Conservation (phyloP, 306 rosid species). For the Geum urbanum region DNA sequence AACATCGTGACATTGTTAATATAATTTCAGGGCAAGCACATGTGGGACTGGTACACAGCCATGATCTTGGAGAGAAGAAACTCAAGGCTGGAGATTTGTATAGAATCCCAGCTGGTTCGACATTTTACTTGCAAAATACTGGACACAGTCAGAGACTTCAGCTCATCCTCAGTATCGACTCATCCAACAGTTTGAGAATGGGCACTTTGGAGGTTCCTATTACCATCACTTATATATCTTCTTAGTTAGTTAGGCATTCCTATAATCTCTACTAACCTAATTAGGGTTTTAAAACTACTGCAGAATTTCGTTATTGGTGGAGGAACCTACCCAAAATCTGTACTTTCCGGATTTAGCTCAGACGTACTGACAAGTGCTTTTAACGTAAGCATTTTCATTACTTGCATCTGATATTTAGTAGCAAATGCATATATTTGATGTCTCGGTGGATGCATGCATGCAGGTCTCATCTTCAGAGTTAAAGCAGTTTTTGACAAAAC, state of each 20-base stretch:
- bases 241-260: not conserved
- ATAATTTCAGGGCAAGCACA: constrained; percentile 58
- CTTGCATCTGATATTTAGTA: not conserved
- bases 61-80: constrained; percentile 40
- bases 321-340: constrained; percentile 53
- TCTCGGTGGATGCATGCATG: not conserved
- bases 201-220: constrained; percentile 54
- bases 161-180: constrained; percentile 62
- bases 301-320: constrained; percentile 82
- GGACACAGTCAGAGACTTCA: constrained; percentile 45
- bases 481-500: constrained; percentile 30
- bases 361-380: constrained; percentile 51
- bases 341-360: constrained; percentile 65
- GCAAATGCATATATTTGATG: no score
- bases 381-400: constrained; percentile 44
- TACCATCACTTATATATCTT: not conserved
- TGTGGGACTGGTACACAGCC: constrained; percentile 45
- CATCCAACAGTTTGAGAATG: constrained; percentile 52
- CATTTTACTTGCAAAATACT: constrained; percentile 57
- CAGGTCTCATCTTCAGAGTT: constrained; percentile 57
- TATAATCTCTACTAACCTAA: not conserved
- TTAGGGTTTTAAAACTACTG: not conserved
- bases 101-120: constrained; percentile 67
- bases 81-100: constrained; percentile 71
- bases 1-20: not conserved